Percentiles rank a stretch among this genome's conserved stretches.
Conservation (phyloP, 306 rosid genomes). For the Prunus dulcis region DNA sequence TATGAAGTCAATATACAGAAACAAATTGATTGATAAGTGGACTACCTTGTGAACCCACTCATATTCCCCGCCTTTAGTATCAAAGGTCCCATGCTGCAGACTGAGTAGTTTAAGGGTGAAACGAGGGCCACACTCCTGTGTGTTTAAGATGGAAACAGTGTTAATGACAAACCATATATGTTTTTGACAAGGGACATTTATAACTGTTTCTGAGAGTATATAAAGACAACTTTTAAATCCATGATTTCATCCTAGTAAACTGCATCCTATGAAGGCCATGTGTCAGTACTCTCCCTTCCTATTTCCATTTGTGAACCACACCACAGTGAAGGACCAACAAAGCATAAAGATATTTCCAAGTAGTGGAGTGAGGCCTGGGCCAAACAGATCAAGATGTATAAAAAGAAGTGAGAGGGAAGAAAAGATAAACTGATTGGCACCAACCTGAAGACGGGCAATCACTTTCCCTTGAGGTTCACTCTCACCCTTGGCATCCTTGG, state of each 20-base stretch:
- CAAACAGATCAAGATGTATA: neutral
- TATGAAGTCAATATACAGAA: slow-evolving; percentile 9
- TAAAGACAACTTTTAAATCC: neutral
- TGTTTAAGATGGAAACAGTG: neutral
- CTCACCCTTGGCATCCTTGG: slow-evolving; percentile 44
- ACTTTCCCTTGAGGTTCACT: slow-evolving; percentile 44
- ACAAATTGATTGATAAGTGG: slow-evolving; percentile 5
- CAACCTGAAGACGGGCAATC: slow-evolving; percentile 83
- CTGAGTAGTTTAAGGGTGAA: slow-evolving; percentile 78
- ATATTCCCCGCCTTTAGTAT: slow-evolving; percentile 77
- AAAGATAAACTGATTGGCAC: slow-evolving; percentile 10
- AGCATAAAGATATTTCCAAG: neutral
- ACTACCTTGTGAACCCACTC: slow-evolving; percentile 97
- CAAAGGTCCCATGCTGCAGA: slow-evolving; percentile 88
- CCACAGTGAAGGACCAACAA: neutral
- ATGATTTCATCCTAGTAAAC: neutral
- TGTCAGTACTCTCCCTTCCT: neutral
- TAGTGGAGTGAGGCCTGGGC: neutral
- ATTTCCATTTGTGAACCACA: neutral
- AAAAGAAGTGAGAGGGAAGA: neutral
- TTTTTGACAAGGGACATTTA: neutral
- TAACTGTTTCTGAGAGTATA: neutral
- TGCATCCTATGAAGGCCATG: neutral
- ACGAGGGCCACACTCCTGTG: slow-evolving; percentile 92
- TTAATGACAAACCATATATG: neutral